These are phyloP conservation scores for Coniferiporia sulphurascens DNA, from an alignment of 1,284 basidiomycete genomes.

Conservation along the genomic window DNA sequence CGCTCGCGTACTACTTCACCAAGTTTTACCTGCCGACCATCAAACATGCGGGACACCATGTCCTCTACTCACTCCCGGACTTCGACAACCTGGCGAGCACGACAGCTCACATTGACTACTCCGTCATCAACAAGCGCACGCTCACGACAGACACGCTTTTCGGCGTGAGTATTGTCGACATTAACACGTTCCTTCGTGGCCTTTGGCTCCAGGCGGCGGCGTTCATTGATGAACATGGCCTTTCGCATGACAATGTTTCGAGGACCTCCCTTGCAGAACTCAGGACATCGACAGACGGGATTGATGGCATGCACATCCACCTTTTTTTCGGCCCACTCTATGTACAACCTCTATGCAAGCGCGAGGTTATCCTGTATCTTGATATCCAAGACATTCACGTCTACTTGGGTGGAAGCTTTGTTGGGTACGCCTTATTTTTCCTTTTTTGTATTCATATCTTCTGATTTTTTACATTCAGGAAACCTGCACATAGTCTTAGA, in stretches of 20 bases:
- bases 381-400: slow-evolving; percentile 27
- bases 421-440: slow-evolving; percentile 18
- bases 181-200: slow-evolving; percentile 29
- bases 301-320: slow-evolving; percentile 24
- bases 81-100: slow-evolving; percentile 18
- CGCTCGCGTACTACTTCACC: slow-evolving; percentile 9
- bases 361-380: slow-evolving; percentile 31
- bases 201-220: slow-evolving; percentile 31
- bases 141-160: slow-evolving; percentile 22
- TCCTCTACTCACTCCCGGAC: slow-evolving; percentile 18
- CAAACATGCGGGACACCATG: slow-evolving; percentile 13
- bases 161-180: slow-evolving; percentile 26
- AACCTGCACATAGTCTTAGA: slow-evolving; percentile 7
- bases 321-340: slow-evolving; percentile 27
- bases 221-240: slow-evolving; percentile 19
- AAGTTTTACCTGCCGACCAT: slow-evolving; percentile 15
- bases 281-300: slow-evolving; percentile 19
- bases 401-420: slow-evolving; percentile 24
- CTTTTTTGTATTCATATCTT: background rate
- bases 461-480: background rate
- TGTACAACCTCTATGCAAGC: slow-evolving; percentile 28
- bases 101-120: slow-evolving; percentile 18
- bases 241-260: slow-evolving; percentile 17
- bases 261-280: slow-evolving; percentile 26
- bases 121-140: slow-evolving; percentile 9